Evolutionary conservation across 2,329 filamentous ascomycete genomes (phyloP).

Genomic region (Metarhizium anisopliae): DNA sequence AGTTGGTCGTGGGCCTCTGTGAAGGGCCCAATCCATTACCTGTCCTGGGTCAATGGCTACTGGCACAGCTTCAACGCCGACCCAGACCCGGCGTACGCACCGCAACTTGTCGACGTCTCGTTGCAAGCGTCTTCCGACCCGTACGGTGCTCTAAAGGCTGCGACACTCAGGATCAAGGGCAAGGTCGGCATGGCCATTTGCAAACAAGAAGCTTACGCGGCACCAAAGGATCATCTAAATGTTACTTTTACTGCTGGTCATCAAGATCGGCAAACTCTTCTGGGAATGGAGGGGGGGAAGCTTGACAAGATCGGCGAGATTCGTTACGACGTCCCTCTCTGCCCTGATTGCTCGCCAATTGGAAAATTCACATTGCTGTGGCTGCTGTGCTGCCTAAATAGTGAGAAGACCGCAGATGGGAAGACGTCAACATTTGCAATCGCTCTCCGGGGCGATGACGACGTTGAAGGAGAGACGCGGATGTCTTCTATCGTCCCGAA

Average conservation of each 20-base stretch:
- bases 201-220: neutral
- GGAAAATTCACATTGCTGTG: neutral
- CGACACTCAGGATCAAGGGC: neutral
- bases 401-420: neutral
- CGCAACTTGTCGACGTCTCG: neutral
- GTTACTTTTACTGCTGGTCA: neutral
- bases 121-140: neutral
- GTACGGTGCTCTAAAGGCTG: neutral
- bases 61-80: conserved; percentile 2
- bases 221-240: neutral
- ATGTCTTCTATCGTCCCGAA: neutral
- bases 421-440: neutral
- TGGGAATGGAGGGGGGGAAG: neutral
- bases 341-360: neutral
- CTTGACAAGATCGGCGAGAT: neutral
- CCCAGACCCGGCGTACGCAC: neutral
- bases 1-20: conserved; percentile 3
- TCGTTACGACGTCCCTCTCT: conserved; percentile 1
- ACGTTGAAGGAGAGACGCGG: neutral
- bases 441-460: neutral
- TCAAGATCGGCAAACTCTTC: neutral
- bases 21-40: neutral
- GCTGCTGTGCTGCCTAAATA: conserved; percentile 1
- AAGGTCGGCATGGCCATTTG: neutral
- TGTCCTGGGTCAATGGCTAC: conserved; percentile 1